Evolutionary conservation across 495 filamentous ascomycete genomes (phyloP).

Genomic region (Xylaria telfairii): DNA sequence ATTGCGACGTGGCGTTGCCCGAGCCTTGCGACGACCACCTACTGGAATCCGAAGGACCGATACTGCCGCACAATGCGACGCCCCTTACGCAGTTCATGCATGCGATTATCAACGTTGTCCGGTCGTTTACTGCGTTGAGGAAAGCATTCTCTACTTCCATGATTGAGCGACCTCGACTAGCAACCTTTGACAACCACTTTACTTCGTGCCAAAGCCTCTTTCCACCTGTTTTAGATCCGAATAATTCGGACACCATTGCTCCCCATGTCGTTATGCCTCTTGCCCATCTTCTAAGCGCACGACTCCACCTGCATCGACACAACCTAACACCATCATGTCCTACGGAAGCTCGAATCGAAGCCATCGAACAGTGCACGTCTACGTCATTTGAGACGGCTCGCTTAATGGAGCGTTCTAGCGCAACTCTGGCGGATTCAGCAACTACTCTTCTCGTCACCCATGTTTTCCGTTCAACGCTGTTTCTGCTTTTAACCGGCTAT

Average conservation of each 20-base stretch:
- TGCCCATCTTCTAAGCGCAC: conserved; percentile 79
- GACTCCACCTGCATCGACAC: conserved; percentile 86
- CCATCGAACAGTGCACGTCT: conserved; percentile 77
- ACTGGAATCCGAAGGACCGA: conserved; percentile 67
- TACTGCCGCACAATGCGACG: conserved; percentile 55
- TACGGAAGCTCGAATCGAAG: conserved; percentile 65
- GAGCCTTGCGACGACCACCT: conserved; percentile 84
- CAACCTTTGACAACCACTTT: conserved; percentile 85
- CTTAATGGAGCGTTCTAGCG: conserved; percentile 69
- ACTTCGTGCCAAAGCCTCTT: conserved; percentile 73
- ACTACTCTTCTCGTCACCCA: conserved; percentile 73
- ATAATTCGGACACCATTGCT: conserved; percentile 68
- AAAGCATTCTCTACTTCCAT: conserved; percentile 70
- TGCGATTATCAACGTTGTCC: conserved; percentile 80
- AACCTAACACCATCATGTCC: conserved; percentile 81
- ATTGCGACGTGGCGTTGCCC: conserved; percentile 84
- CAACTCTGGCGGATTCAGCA: conserved; percentile 49
- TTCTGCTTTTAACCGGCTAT: conserved; percentile 75
- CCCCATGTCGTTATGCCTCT: conserved; percentile 75
- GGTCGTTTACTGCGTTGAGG: conserved; percentile 79
- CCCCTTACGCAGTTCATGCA: conserved; percentile 69
- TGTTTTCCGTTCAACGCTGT: conserved; percentile 86
- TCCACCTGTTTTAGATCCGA: conserved; percentile 72
- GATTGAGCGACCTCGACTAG: conserved; percentile 72
- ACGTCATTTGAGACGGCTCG: conserved; percentile 79